A percentile compares a stretch with the other conserved stretches of the same genome.
These are phyloP conservation scores for Emmonsiellopsis sp. DNA, from an alignment of 2,329 filamentous ascomycete species.

Conservation along the genomic window DNA sequence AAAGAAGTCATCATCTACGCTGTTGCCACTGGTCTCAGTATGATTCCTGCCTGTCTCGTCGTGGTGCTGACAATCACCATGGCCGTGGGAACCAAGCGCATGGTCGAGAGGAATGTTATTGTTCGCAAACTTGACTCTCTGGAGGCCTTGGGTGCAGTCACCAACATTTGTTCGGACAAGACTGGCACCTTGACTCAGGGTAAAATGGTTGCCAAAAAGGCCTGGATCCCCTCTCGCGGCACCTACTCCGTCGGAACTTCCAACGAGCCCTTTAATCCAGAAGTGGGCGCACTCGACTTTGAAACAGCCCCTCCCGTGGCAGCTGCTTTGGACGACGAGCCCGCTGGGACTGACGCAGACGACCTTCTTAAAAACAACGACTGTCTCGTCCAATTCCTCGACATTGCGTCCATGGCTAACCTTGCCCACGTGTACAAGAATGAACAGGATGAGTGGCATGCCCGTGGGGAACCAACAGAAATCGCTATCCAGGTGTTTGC, in stretches of 20 bases:
- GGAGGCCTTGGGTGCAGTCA: constrained; percentile 55
- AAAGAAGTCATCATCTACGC: constrained; percentile 58
- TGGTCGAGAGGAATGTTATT: constrained; percentile 50
- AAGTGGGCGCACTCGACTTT: constrained; percentile 40
- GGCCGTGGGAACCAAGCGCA: constrained; percentile 51
- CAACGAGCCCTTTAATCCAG: constrained; percentile 49
- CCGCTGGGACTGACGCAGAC: constrained; percentile 16
- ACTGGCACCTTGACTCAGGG: constrained; percentile 55
- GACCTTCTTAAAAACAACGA: constrained; percentile 39
- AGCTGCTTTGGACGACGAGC: constrained; percentile 11
- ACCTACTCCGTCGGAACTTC: constrained; percentile 50
- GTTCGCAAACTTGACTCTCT: constrained; percentile 49
- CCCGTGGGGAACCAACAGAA: constrained; percentile 60
- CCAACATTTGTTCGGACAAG: constrained; percentile 50
- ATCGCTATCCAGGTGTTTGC: constrained; percentile 69
- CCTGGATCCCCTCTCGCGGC: constrained; percentile 50
- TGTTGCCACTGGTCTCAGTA: constrained; percentile 50
- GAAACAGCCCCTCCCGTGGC: constrained; percentile 22
- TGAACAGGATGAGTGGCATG: constrained; percentile 49
- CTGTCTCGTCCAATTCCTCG: constrained; percentile 48
- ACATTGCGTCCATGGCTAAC: constrained; percentile 57
- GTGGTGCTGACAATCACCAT: constrained; percentile 61
- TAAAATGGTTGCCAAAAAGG: constrained; percentile 55
- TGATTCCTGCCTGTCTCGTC: constrained; percentile 56
- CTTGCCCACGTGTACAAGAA: constrained; percentile 53